Percentiles rank a stretch among this genome's conserved stretches.
Conservation (phyloP, 2,329 filamentous ascomycete genomes). For the Aspergillus fumigatiaffinis region DNA sequence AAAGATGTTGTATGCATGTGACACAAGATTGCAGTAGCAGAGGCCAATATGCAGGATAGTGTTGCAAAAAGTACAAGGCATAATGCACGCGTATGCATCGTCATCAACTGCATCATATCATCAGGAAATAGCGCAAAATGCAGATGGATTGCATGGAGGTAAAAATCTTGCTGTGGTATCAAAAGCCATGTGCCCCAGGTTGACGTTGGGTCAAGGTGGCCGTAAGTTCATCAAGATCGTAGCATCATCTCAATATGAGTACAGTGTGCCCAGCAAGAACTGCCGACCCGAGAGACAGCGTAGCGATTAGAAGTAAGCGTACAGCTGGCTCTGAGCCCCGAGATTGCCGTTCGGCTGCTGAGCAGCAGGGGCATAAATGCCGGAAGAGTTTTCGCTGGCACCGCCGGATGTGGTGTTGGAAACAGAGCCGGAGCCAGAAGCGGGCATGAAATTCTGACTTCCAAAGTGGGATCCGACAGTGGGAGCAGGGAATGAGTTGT, state of each 20-base stretch:
- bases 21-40: constrained; percentile 2
- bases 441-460: constrained; percentile 21
- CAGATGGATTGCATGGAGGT: constrained; percentile 18
- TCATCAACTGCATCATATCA: constrained; percentile 16
- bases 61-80: constrained; percentile 20
- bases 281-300: constrained; percentile 14
- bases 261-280: constrained; percentile 28
- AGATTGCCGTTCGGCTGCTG: constrained; percentile 27
- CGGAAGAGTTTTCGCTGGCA: constrained; percentile 24
- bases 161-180: constrained; percentile 23
- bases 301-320: constrained; percentile 30
- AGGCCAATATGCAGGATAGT: constrained; percentile 13
- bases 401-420: constrained; percentile 25
- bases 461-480: constrained; percentile 23
- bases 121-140: constrained; percentile 18
- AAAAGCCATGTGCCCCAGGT: constrained; percentile 17
- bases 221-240: constrained; percentile 33
- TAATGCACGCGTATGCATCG: constrained; percentile 12
- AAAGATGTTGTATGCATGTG: background rate
- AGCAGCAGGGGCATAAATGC: constrained; percentile 28
- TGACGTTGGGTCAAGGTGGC: constrained; percentile 21
- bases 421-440: constrained; percentile 17
- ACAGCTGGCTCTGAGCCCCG: constrained; percentile 26
- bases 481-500: constrained; percentile 22
- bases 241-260: constrained; percentile 37